Evolutionary conservation across 345 rosid genomes (phyloP).

Genomic region (Eucalyptus urophylla): DNA sequence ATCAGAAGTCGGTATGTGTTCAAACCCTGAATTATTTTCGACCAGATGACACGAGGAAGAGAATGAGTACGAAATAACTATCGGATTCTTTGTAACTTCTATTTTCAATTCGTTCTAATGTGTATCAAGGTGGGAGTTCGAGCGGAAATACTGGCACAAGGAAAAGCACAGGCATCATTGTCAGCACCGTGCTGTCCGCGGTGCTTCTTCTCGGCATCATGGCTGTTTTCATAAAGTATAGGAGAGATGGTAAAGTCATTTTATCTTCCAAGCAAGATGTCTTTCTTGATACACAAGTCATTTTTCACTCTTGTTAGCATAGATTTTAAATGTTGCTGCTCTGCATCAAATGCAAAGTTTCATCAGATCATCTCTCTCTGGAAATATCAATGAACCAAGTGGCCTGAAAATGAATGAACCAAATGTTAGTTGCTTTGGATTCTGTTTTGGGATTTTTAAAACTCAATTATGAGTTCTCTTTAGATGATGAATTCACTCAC

Average conservation of each 20-base stretch:
- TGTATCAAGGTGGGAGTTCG: background rate
- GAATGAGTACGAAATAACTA: background rate
- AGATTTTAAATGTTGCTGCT: background rate
- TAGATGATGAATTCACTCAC: background rate
- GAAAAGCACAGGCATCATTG: background rate
- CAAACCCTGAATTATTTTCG: background rate
- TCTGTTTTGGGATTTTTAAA: background rate
- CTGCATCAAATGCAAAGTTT: background rate
- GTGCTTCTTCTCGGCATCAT: background rate
- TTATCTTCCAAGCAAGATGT: background rate
- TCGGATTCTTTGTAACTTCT: background rate
- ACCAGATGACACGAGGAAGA: background rate
- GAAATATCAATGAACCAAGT: background rate
- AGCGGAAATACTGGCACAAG: background rate
- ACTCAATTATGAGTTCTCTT: background rate
- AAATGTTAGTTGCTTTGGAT: background rate
- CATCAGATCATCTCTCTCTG: background rate
- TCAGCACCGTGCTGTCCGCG: background rate
- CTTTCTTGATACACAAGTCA: background rate
- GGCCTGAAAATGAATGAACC: background rate
- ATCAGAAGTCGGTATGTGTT: conserved; percentile 18
- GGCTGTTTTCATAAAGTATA: background rate
- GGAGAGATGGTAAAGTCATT: background rate
- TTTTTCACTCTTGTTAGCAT: background rate
- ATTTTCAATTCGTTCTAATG: background rate